Evolutionary conservation across 1,284 basidiomycete genomes (phyloP), one percentile per base, ranked within the genome.

Genomic region (Ganoderma leucocontextum): DNA sequence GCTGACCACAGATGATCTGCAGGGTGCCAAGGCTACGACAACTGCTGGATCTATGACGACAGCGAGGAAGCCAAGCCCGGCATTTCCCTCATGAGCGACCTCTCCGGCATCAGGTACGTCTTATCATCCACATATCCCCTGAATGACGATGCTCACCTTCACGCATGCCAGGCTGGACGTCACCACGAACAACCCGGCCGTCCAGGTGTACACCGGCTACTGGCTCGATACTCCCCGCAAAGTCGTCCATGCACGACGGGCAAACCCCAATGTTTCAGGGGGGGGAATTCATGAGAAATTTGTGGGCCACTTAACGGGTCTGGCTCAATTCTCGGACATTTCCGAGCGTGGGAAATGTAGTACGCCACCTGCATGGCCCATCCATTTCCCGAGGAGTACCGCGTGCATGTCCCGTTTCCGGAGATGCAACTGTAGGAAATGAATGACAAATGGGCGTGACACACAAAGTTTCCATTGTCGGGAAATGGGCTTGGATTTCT

Each of bases 201-300:
- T 83, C 9, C 84, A 87, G 71, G 81, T 87, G 1, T 87, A 86
- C 71, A 83, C 85, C 4, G 78, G 81, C 2, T 84, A 77, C 73
- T 83, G 80, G 79, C 77, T 86, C 33, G 79, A 84, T 63, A 83
- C 82, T 0, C 80, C 83, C 15, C 82, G 86, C 2, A 89, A 89
- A 74, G 74, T 60, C 0, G 81, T 29, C 29, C 29, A 29, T 84
- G 25, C 88, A 89, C 69, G 86, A 86, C 7, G 86, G 86, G n/a
- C n/a, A n/a, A n/a, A n/a, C n/a, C n/a, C n/a, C n/a, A n/a, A n/a
- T n/a, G n/a, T n/a, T n/a, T n/a, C n/a, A n/a, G n/a, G n/a, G n/a
- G n/a, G n/a, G n/a, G n/a, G n/a, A n/a, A n/a, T n/a, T n/a, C n/a
- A n/a, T n/a, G n/a, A n/a, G n/a, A n/a, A n/a, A n/a, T n/a, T n/a